A percentile compares a stretch with the other conserved stretches of the same genome.
Conservation (phyloP, 2,329 filamentous ascomycete genomes). For the Capronia epimyces region DNA sequence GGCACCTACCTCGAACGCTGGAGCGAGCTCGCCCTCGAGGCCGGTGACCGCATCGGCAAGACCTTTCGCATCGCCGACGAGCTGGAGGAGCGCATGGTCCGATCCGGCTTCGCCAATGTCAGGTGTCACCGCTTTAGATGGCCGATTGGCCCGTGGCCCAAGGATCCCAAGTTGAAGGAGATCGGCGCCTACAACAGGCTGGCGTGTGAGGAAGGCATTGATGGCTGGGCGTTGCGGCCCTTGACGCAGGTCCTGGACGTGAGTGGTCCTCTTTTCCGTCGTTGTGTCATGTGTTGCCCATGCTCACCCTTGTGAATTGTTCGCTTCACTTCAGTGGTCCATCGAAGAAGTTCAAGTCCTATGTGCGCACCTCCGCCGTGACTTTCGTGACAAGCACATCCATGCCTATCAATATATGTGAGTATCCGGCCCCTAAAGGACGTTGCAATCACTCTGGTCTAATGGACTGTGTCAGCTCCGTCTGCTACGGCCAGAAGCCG, state of each 20-base stretch:
- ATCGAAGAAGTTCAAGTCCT: neutral
- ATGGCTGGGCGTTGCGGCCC: neutral
- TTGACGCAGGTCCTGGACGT: neutral
- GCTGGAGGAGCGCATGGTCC: neutral
- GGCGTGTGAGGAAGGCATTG: neutral
- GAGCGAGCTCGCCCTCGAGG: neutral
- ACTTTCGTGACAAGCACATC: neutral
- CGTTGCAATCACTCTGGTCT: neutral
- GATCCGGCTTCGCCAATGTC: neutral
- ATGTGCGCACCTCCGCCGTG: neutral
- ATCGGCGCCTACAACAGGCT: neutral
- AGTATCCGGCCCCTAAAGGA: too few species aligned
- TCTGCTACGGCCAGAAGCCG: neutral
- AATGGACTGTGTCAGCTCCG: neutral
- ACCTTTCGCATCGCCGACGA: neutral
- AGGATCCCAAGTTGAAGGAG: neutral
- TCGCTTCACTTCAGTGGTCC: neutral
- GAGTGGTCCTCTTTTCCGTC: too few species aligned
- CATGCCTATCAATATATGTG: neutral
- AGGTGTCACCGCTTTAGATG: too few species aligned
- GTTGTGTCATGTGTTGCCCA: too few species aligned
- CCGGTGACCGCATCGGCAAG: neutral
- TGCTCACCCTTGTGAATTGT: neutral
- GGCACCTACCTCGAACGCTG: neutral
- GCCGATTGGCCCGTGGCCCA: neutral